These are phyloP conservation scores for Gynandropsis gynandra DNA, from an alignment of 345 rosid genomes.

Conservation along the genomic window DNA sequence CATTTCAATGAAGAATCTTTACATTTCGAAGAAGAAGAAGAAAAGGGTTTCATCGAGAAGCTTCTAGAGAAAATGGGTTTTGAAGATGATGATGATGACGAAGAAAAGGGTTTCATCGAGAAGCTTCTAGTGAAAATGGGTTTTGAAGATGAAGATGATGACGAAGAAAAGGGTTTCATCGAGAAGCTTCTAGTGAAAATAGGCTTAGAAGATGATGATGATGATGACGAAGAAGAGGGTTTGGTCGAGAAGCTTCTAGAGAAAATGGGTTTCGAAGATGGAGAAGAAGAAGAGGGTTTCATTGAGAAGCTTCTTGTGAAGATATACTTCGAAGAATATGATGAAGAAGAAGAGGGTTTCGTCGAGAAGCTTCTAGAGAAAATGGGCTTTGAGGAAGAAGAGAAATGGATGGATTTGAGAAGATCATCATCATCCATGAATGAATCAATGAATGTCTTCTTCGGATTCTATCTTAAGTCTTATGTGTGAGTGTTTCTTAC, in stretches of 20 bases:
- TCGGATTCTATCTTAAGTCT: conserved; percentile 16
- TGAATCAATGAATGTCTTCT: conserved; percentile 17
- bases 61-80: conserved; percentile 38
- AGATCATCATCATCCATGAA: conserved; percentile 27
- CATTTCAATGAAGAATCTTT: conserved; percentile 35
- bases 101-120: conserved; percentile 54
- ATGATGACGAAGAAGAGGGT: conserved; percentile 48
- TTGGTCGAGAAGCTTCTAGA: conserved; percentile 64
- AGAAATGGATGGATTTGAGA: conserved; percentile 17
- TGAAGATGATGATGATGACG: too few species aligned
- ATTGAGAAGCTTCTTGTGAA: conserved; percentile 26
- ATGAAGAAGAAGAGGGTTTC: conserved; percentile 21
- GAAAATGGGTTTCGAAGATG: conserved; percentile 31
- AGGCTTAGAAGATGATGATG: conserved; percentile 19
- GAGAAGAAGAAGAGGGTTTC: conserved; percentile 11
- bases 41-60: conserved; percentile 35
- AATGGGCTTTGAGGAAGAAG: conserved; percentile 24
- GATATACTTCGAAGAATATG: too few species aligned
- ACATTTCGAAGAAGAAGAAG: conserved; percentile 19
- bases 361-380: conserved; percentile 45
- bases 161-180: conserved; percentile 22
- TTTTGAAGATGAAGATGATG: conserved; percentile 38
- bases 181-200: conserved; percentile 22
- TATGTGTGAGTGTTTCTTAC: conserved; percentile 1
- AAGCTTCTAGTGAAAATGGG: conserved; percentile 52